phyloP scores from a whole-genome alignment of 441 rosid genomes.

The Euphorbia neoarborescens region DNA sequence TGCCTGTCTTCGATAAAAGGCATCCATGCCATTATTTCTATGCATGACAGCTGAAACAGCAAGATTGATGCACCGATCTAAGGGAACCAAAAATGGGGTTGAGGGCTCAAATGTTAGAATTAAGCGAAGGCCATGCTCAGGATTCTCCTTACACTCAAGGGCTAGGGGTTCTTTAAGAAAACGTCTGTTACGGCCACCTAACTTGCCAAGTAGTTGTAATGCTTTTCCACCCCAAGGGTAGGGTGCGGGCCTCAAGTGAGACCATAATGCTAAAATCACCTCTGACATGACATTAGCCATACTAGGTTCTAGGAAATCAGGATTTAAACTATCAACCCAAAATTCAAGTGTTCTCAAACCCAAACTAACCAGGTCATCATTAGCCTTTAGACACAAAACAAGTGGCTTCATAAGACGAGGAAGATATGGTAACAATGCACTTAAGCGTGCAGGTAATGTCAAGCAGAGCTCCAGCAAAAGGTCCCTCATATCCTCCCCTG shows the following conservation, averaged over 20 bases:
- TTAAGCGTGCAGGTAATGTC: slow-evolving; percentile 92
- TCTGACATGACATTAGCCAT: slow-evolving; percentile 97
- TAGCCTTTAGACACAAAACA: slow-evolving; percentile 80
- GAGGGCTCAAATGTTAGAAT: slow-evolving; percentile 94
- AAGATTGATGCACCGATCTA: slow-evolving; percentile 92
- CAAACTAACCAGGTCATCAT: slow-evolving; percentile 78
- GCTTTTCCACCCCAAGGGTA: slow-evolving; percentile 95
- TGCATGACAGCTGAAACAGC: slow-evolving; percentile 81
- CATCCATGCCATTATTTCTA: slow-evolving; percentile 45
- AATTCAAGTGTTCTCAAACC: slow-evolving; percentile 95
- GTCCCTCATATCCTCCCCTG: slow-evolving; percentile 85
- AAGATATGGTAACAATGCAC: slow-evolving; percentile 89
- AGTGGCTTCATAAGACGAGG: slow-evolving; percentile 95
- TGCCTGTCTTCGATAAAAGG: slow-evolving; percentile 84
- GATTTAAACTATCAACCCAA: slow-evolving; percentile 98
- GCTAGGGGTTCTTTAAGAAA: slow-evolving; percentile 95
- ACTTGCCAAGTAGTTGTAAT: slow-evolving; percentile 88
- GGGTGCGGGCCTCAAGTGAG: slow-evolving; percentile 85
- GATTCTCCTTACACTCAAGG: slow-evolving; percentile 97
- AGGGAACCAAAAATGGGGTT: slow-evolving; percentile 90
- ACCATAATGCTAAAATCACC: slow-evolving; percentile 94
- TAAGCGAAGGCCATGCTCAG: slow-evolving; percentile 96
- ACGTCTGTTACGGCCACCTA: slow-evolving; percentile 94
- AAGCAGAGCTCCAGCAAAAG: slow-evolving; percentile 85
- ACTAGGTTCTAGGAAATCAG: slow-evolving; percentile 94